Percentiles rank a stretch among this genome's conserved stretches.
Conservation (phyloP, 2,329 filamentous ascomycete species). For the Metarhizium album region DNA sequence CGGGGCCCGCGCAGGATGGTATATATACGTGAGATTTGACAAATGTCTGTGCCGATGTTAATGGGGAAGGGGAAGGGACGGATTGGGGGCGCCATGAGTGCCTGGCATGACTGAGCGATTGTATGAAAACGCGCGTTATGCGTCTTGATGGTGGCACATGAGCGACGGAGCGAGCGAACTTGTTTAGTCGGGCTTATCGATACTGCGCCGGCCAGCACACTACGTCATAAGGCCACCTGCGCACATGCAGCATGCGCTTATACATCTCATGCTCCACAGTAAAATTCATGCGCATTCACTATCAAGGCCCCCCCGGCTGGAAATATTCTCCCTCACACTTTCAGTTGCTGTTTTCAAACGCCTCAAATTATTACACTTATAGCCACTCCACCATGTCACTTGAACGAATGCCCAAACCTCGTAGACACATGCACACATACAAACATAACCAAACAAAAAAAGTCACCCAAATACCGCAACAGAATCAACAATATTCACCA, state of each 20-base stretch:
- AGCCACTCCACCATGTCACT: not conserved
- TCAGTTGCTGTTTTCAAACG: not conserved
- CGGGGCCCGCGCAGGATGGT: constrained; percentile 38
- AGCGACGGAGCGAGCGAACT: no score
- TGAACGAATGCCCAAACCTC: not conserved
- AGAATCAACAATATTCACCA: not conserved
- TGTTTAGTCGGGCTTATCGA: no score
- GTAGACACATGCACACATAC: not conserved
- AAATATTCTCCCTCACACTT: no score
- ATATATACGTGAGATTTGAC: constrained; percentile 54
- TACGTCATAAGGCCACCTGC: no score
- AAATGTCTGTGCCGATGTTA: constrained; percentile 70
- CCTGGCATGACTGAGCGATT: not conserved
- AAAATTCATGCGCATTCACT: no score
- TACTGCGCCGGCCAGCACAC: no score
- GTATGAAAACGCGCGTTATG: no score
- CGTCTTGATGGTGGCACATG: no score
- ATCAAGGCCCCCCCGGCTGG: no score
- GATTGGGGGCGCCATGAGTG: constrained; percentile 12
- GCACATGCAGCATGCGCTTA: no score
- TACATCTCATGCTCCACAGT: no score
- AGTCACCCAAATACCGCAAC: not conserved
- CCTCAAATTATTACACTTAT: not conserved
- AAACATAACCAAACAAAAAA: not conserved
- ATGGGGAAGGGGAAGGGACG: constrained; percentile 52